Evolutionary conservation across 345 rosid genomes (phyloP).

Genomic region (Arabidopsis thaliana): DNA sequence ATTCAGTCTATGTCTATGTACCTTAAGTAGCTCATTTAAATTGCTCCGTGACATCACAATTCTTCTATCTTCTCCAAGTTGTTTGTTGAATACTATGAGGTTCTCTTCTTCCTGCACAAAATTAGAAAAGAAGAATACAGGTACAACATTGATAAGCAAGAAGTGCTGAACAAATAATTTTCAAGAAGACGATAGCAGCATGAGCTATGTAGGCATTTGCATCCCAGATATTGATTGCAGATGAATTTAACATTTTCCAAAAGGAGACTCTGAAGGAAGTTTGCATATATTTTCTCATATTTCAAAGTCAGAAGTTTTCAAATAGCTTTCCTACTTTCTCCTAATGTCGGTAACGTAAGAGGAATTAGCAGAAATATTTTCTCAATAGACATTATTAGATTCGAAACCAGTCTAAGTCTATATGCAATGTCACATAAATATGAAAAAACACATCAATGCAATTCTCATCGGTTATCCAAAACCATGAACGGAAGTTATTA

Average conservation of each 20-base stretch:
- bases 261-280: not conserved
- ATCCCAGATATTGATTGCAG: not conserved
- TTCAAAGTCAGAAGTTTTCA: too few relatives aligned
- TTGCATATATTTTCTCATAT: not conserved
- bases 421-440: not conserved
- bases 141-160: constrained; percentile 21
- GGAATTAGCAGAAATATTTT: not conserved
- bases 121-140: constrained; percentile 18
- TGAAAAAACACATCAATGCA: not conserved
- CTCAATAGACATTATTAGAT: not conserved
- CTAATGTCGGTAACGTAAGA: too few relatives aligned
- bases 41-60: constrained; percentile 85
- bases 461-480: not conserved
- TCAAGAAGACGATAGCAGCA: constrained; percentile 19
- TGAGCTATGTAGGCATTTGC: not conserved
- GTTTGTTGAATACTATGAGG: constrained; percentile 77
- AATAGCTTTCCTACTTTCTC: too few relatives aligned
- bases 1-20: constrained; percentile 34
- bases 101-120: constrained; percentile 74
- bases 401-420: not conserved
- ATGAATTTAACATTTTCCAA: not conserved
- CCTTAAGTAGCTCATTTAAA: constrained; percentile 82
- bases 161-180: not conserved
- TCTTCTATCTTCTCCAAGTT: constrained; percentile 88
- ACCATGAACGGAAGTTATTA: not conserved